A percentile compares a stretch with the other conserved stretches of the same genome.
These are phyloP conservation scores for Leptographium radiaticola DNA, from an alignment of 2,329 filamentous ascomycete species.

Conservation along the genomic window DNA sequence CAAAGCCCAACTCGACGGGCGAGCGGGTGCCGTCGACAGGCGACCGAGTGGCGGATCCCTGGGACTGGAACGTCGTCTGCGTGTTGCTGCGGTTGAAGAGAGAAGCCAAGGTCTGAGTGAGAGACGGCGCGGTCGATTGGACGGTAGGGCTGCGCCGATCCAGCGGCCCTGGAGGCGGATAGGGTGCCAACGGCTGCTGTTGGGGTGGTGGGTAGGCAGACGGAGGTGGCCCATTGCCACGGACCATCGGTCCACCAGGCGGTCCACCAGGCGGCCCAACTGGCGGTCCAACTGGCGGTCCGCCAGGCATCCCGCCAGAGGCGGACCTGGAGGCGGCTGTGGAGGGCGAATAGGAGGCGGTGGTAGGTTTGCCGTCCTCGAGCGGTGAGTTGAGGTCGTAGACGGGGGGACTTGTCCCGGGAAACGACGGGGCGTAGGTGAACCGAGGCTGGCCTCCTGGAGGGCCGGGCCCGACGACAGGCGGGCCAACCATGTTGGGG, in stretches of 20 bases:
- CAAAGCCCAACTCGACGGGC: conserved; percentile 4
- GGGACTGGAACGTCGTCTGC: conserved; percentile 8
- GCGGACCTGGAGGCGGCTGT: not conserved
- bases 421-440: not conserved
- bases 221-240: not conserved
- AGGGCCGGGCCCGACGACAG: not conserved
- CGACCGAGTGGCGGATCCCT: not conserved
- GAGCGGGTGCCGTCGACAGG: not conserved
- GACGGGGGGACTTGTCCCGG: not conserved
- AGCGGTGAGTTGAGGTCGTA: conserved; percentile 8
- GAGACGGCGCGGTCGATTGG: not conserved
- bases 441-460: not conserved
- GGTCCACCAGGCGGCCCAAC: too few species aligned
- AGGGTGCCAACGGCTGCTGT: not conserved
- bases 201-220: not conserved
- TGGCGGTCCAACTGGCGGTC: not conserved
- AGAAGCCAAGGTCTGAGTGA: conserved; percentile 5
- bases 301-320: not conserved
- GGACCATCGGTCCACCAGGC: too few species aligned
- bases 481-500: not conserved
- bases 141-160: conserved; percentile 7
- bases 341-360: not conserved
- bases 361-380: conserved; percentile 6
- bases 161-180: not conserved
- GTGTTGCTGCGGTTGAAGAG: conserved; percentile 11